Evolutionary conservation across 1,284 basidiomycete genomes (phyloP).

Genomic region (Mrakiaceae sp.): DNA sequence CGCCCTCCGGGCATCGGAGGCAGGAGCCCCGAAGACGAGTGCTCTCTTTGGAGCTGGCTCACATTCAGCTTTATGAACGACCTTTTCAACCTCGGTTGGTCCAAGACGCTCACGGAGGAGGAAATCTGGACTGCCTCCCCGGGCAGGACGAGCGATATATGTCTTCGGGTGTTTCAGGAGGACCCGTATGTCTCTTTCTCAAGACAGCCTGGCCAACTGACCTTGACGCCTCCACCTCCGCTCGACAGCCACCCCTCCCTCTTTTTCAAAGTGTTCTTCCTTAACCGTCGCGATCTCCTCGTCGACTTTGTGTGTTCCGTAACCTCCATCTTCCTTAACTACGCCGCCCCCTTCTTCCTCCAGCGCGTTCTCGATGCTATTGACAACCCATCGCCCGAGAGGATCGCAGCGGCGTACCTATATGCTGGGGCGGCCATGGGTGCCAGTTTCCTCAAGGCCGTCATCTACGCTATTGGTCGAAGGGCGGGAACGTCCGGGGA

Average conservation of each 20-base stretch:
- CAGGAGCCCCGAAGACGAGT: slow-evolving; percentile 6
- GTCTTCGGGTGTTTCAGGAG: too few relatives aligned
- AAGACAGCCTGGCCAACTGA: neutral
- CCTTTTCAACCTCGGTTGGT: slow-evolving; percentile 49
- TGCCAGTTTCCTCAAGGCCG: slow-evolving; percentile 48
- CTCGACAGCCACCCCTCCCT: slow-evolving; percentile 27
- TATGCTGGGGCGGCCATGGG: slow-evolving; percentile 56
- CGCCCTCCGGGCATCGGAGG: neutral
- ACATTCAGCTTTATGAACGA: slow-evolving; percentile 64
- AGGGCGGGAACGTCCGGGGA: slow-evolving; percentile 50
- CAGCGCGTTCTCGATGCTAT: slow-evolving; percentile 37
- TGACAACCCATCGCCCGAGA: slow-evolving; percentile 38
- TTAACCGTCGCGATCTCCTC: slow-evolving; percentile 60
- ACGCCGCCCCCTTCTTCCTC: slow-evolving; percentile 37
- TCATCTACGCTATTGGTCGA: slow-evolving; percentile 57
- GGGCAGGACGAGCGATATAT: neutral
- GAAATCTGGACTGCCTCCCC: slow-evolving; percentile 53
- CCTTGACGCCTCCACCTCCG: neutral
- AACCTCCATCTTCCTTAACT: slow-evolving; percentile 49
- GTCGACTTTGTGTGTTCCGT: slow-evolving; percentile 43
- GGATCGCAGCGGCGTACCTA: slow-evolving; percentile 55
- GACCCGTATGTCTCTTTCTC: too few relatives aligned
- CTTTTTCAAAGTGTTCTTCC: slow-evolving; percentile 49
- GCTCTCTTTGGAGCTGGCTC: slow-evolving; percentile 54
- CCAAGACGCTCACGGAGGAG: slow-evolving; percentile 50